Conservation (phyloP, 2,329 filamentous ascomycete genomes). For the Juglanconis sp. region DNA sequence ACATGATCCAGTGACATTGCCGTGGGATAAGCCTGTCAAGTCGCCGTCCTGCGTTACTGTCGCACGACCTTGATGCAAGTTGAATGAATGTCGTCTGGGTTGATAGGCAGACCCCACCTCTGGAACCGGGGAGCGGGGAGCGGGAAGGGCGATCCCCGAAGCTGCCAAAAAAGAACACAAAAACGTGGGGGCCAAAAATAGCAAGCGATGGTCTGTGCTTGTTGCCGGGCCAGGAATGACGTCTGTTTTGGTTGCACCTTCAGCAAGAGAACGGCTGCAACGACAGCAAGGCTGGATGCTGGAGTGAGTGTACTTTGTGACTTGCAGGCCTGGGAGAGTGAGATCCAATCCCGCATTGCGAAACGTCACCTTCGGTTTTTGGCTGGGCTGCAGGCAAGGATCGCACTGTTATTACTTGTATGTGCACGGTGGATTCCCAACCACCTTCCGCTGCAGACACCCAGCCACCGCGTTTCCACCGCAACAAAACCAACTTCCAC, state of each 20-base stretch:
- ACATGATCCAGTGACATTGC: too few relatives aligned
- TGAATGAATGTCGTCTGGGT: too few relatives aligned
- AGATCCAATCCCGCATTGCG: neutral
- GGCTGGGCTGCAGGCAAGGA: neutral
- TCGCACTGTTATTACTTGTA: neutral
- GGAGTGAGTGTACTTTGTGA: neutral
- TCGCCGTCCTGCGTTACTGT: too few relatives aligned
- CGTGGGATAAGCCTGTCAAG: too few relatives aligned
- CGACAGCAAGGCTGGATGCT: neutral
- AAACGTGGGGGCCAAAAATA: neutral
- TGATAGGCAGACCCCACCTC: too few relatives aligned
- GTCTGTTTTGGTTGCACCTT: neutral
- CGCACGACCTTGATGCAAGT: too few relatives aligned
- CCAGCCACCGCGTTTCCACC: constrained; percentile 20
- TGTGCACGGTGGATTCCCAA: constrained; percentile 9
- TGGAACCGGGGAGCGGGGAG: too few relatives aligned
- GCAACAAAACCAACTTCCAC: constrained; percentile 12
- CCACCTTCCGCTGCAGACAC: constrained; percentile 10
- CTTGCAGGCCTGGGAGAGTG: neutral
- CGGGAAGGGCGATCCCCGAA: neutral
- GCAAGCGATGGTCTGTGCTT: neutral
- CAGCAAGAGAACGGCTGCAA: neutral
- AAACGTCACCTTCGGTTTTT: neutral
- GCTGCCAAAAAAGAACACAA: too few relatives aligned
- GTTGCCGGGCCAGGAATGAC: neutral